Percentiles rank a stretch among this genome's conserved stretches.
These are phyloP conservation scores for Alternaria arbusti DNA, from an alignment of 2,329 filamentous ascomycete species.

Conservation along the genomic window DNA sequence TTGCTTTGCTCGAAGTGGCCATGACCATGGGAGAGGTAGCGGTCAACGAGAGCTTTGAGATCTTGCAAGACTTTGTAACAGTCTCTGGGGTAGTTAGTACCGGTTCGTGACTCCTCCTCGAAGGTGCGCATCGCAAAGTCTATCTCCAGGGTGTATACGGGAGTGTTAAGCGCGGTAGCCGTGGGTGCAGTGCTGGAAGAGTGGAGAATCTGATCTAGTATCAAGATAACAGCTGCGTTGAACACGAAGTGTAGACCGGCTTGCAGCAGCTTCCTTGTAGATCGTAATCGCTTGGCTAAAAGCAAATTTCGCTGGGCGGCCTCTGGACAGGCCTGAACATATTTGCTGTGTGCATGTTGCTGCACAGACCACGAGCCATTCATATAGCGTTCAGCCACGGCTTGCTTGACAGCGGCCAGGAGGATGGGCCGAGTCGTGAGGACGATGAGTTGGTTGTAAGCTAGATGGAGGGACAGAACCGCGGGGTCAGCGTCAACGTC, in stretches of 20 bases:
- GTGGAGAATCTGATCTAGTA: slow-evolving; percentile 29
- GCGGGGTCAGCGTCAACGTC: slow-evolving; percentile 20
- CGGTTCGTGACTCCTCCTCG: slow-evolving; percentile 28
- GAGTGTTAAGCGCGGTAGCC: neutral
- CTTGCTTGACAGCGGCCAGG: slow-evolving; percentile 31
- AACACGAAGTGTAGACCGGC: slow-evolving; percentile 37
- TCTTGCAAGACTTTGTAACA: slow-evolving; percentile 33
- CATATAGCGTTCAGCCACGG: slow-evolving; percentile 26
- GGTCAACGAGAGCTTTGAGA: slow-evolving; percentile 27
- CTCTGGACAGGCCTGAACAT: slow-evolving; percentile 22
- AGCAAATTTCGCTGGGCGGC: slow-evolving; percentile 30
- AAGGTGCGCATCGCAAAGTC: slow-evolving; percentile 32
- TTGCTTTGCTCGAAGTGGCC: neutral
- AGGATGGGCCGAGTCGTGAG: slow-evolving; percentile 33
- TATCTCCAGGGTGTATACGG: slow-evolving; percentile 15
- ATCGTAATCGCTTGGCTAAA: slow-evolving; percentile 20
- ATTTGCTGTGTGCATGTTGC: slow-evolving; percentile 12
- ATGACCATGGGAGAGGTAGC: slow-evolving; percentile 17
- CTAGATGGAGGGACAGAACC: slow-evolving; percentile 33
- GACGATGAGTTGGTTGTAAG: slow-evolving; percentile 33
- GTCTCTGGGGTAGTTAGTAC: slow-evolving; percentile 33
- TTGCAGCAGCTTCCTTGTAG: slow-evolving; percentile 24
- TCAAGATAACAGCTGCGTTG: slow-evolving; percentile 34
- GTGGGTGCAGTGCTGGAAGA: neutral
- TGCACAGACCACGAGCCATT: slow-evolving; percentile 17